Evolutionary conservation across 129 eudicot genomes (phyloP).

Genomic region (Logfia minima): DNA sequence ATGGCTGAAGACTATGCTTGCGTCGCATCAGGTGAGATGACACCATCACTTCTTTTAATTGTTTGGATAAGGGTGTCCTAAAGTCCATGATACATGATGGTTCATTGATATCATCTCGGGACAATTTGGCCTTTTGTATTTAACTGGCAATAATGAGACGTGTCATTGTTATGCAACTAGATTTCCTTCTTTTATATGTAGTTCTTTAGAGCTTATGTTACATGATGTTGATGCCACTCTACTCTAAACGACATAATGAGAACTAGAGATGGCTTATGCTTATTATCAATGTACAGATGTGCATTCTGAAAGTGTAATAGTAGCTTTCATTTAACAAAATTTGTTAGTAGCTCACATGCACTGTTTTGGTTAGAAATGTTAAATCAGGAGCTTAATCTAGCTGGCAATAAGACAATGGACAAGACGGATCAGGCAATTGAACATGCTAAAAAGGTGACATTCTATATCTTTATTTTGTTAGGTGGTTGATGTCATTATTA

Average conservation of each 20-base stretch:
- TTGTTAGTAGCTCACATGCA: not conserved
- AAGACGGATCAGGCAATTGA: conserved; percentile 97
- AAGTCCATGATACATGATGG: not conserved
- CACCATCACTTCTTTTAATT: not conserved
- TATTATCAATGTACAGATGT: not conserved
- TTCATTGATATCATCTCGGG: not conserved
- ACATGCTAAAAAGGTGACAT: conserved; percentile 80
- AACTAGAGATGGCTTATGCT: not conserved
- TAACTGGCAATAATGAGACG: not conserved
- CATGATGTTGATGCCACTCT: not conserved
- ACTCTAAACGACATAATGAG: not conserved
- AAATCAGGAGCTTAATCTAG: conserved; percentile 80
- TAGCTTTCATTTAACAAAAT: not conserved
- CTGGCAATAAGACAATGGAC: conserved; percentile 78
- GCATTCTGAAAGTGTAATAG: not conserved
- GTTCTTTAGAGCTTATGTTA: not conserved
- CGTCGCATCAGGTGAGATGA: conserved; percentile 67
- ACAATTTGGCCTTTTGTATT: not conserved
- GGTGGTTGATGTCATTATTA: not conserved
- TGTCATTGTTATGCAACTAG: not conserved
- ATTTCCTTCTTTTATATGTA: not conserved
- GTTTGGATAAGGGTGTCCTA: not conserved
- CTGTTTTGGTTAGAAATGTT: conserved; percentile 60
- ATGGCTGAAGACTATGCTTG: conserved; percentile 80
- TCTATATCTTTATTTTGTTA: not conserved